A percentile compares a stretch with the other conserved stretches of the same genome.
These are phyloP conservation scores for Phymatotrichopsis omnivora DNA, from an alignment of 2,329 filamentous ascomycete species.

Conservation along the genomic window DNA sequence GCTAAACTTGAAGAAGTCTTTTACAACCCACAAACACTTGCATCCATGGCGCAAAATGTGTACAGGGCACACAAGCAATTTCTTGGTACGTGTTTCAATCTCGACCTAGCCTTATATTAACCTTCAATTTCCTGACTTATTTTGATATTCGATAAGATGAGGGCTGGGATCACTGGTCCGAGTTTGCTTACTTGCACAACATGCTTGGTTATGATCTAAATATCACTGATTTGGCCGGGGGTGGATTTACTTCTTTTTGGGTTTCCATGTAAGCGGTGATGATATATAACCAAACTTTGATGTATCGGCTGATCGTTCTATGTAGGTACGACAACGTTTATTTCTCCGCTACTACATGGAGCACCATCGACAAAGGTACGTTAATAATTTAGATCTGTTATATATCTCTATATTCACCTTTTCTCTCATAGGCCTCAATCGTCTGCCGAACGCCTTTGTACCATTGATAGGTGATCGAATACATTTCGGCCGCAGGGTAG, in stretches of 20 bases:
- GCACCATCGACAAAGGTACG: conserved; percentile 50
- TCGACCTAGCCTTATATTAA: background rate
- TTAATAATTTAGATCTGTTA: background rate
- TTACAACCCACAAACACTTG: conserved; percentile 32
- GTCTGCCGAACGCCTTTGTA: conserved; percentile 51
- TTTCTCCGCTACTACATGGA: conserved; percentile 50
- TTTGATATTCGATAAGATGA: conserved; percentile 35
- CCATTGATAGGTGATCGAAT: conserved; percentile 50
- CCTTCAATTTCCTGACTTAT: background rate
- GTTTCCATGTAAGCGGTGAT: conserved; percentile 33
- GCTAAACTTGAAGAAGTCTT: conserved; percentile 37
- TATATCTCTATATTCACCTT: background rate
- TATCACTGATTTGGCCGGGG: conserved; percentile 45
- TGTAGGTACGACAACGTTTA: conserved; percentile 47
- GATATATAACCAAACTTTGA: conserved; percentile 1
- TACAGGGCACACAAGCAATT: conserved; percentile 47
- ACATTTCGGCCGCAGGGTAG: conserved; percentile 47
- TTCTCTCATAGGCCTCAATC: conserved; percentile 40
- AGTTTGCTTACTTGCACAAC: conserved; percentile 53
- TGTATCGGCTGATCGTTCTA: conserved; percentile 8
- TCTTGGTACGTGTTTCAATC: conserved; percentile 31
- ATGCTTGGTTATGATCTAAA: conserved; percentile 46
- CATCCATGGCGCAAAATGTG: conserved; percentile 37
- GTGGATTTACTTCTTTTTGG: conserved; percentile 41
- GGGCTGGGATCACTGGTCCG: conserved; percentile 54